Percentiles rank a stretch among this genome's conserved stretches.
Evolutionary conservation across 1,139 yeast species (phyloP).

Genomic region (Hyphopichia fennica): DNA sequence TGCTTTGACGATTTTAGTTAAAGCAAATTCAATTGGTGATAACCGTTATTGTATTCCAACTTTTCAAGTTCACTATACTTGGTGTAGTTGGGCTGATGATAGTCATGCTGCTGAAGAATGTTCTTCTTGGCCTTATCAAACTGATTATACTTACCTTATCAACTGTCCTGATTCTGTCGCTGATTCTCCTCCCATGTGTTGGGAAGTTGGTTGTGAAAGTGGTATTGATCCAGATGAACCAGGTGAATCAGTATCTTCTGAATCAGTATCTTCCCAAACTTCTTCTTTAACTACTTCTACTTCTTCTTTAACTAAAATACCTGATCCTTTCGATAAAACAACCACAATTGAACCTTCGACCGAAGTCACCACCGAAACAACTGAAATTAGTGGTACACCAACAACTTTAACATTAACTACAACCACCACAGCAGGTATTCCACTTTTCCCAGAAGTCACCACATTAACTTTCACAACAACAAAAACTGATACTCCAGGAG

Average conservation of each 20-base stretch:
- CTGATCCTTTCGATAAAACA: too few relatives aligned
- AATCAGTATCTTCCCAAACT: background rate
- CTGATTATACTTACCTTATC: background rate
- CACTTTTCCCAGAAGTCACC: too few relatives aligned
- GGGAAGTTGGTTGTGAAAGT: background rate
- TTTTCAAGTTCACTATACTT: background rate
- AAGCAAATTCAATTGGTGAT: background rate
- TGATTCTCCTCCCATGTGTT: background rate
- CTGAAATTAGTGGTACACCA: too few relatives aligned
- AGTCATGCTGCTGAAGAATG: background rate
- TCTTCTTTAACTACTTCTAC: background rate
- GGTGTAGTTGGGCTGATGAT: slow-evolving; percentile 1
- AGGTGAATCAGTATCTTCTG: background rate
- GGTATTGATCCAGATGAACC: background rate
- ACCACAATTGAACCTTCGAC: too few relatives aligned
- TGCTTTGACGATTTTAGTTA: background rate
- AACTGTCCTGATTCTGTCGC: background rate
- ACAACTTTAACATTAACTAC: background rate
- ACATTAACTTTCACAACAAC: too few relatives aligned
- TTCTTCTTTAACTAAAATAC: too few relatives aligned
- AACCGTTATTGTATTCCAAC: background rate
- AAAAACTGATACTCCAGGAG: too few relatives aligned
- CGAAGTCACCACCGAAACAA: too few relatives aligned
- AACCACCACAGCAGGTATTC: background rate
- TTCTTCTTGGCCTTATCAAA: background rate